Evolutionary conservation across 2,329 filamentous ascomycete species (phyloP), one percentile per base, ranked within the genome.

Genomic region (Neofusicoccum kwambonambiense): DNA sequence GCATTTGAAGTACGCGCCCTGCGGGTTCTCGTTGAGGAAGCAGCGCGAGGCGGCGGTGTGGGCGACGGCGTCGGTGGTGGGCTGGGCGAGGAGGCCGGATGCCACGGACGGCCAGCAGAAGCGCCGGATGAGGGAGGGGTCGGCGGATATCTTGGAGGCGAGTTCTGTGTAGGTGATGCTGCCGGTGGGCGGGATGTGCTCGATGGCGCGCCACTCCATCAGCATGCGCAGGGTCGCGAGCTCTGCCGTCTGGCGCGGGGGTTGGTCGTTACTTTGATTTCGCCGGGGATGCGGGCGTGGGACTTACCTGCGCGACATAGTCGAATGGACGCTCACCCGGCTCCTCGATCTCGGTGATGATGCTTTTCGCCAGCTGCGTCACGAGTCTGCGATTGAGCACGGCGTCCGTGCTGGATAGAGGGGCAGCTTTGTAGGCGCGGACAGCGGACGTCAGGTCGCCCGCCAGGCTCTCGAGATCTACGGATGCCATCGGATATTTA

Each of bases 161-260:
- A 64, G 49, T 0, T 64, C 61, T 4, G 22, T 15, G 50, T 45
- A 64, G 12, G 49, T 34, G 41, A 54, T 56, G n/a, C 61, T 52
- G 19, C 39, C 37, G 1, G 39, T 5, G 8, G 39, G 5, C 4
- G 39, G 61, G 27, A 64, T 64, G 9, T 35, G 17, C 7, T 42
- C 50, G n/a, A 64, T 37, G 12, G 41, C 61, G 13, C 22, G 15
- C 61, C 61, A 64, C 15, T 56, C 49, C 39, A 61, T 47, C 12
- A 61, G 27, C 9, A 49, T 35, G 42, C 57, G 57, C 11, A 61
- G 45, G 3, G 27, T 34, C 9, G 34, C 50, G 6, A 54, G n/a
- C 34, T 54, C 34, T n/a, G 34, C 49, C 37, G 37, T 39, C 37
- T 39, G 13, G 27, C 27, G 27, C 27, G 27, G 27, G 27, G 27